Evolutionary conservation across 139 green algal species (phyloP), one percentile per base, ranked within the genome.

Genomic region (Chlorella vulgaris): DNA sequence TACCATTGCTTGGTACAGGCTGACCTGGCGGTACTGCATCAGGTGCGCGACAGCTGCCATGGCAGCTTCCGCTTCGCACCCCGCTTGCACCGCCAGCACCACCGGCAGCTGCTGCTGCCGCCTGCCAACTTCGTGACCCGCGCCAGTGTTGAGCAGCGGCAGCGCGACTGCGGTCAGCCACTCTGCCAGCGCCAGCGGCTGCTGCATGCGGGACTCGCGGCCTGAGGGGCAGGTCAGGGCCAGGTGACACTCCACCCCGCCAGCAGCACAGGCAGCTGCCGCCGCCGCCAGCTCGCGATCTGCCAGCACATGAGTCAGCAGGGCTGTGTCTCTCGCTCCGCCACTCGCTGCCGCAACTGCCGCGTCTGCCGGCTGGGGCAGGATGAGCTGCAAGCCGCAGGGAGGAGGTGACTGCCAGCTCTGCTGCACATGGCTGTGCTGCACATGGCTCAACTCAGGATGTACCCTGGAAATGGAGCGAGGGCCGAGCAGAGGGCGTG

Each of bases 1-100:
- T 22, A 85, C 60, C 53, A 88, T 81, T 8, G 85, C 85, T 10
- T 74, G 55, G 61, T 85, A 74, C 50, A 78, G 4, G 36, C 55
- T 69, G 36, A 58, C 0, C 26, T 42, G 26, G 13, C 60, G 22
- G 35, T 80, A 39, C 40, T 28, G 62, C 75, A 85, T 77, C n/a
- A 81, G 31, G 47, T 70, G 47, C 7, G 85, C 85, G 40, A 85
- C 77, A 24, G 76, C 76, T 29, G 61, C 43, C 75, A 81, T 38
- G 22, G 85, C 85, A 42, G 42, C 76, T 50, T 81, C 71, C 1
- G 71, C 68, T 29, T 89, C 85, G 13, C 67, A 81, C 29, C 85
- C 85, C 1, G 80, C 51, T 42, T 82, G 53, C 8, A 84, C 66
- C 8, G 75, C 84, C 36, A 89, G 26, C 36, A 86, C 40, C 66